Conservation (phyloP, 768 basidiomycete genomes). For the Cyclocybe cylindracea region DNA sequence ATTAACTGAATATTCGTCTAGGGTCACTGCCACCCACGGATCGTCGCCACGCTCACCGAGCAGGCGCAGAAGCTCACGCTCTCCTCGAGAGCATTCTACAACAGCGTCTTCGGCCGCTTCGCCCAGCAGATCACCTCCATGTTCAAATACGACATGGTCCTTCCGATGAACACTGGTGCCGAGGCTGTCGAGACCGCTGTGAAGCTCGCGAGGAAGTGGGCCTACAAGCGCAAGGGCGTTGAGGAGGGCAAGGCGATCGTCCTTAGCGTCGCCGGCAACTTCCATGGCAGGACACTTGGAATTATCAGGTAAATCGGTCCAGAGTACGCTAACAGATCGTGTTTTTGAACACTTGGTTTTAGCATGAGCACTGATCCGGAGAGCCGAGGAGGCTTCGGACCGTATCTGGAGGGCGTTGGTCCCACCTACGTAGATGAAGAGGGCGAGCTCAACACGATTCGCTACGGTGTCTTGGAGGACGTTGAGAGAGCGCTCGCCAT, state of each 20-base stretch:
- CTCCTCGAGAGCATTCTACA: conserved; percentile 96
- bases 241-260: conserved; percentile 83
- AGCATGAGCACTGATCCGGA: conserved; percentile 97
- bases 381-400: conserved; percentile 84
- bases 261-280: conserved; percentile 86
- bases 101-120: conserved; percentile 87
- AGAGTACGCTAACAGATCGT: background rate
- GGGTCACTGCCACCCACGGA: conserved; percentile 92
- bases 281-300: conserved; percentile 92
- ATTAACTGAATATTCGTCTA: conserved; percentile 23
- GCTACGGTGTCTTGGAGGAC: conserved; percentile 83
- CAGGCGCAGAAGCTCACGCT: conserved; percentile 92
- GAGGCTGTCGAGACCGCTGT: conserved; percentile 98
- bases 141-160: conserved; percentile 93
- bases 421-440: conserved; percentile 64
- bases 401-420: conserved; percentile 84
- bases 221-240: conserved; percentile 84
- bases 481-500: conserved; percentile 79
- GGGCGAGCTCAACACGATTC: conserved; percentile 58
- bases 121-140: conserved; percentile 80
- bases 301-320: conserved; percentile 65
- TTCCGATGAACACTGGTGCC: conserved; percentile 99
- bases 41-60: conserved; percentile 75
- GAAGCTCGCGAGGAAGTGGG: conserved; percentile 97
- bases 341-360: conserved; percentile 8